Evolutionary conservation across 768 basidiomycete species (phyloP).

Genomic region (Podaxis sp.): DNA sequence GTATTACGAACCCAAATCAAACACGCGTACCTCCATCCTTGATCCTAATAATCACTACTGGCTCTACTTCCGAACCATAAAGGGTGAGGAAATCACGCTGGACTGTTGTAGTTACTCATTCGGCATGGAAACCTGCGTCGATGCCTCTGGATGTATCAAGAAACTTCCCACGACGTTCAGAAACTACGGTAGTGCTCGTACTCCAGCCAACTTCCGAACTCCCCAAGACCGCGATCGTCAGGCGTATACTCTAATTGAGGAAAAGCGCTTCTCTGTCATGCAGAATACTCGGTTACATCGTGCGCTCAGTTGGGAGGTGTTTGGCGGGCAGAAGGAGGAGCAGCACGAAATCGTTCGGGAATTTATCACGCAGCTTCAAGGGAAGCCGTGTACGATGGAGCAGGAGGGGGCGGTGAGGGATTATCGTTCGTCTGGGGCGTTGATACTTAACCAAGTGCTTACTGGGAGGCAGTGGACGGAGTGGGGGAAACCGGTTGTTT

Average conservation of each 20-base stretch:
- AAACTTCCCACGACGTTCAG: not conserved
- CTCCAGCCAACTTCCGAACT: not conserved
- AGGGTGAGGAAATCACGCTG: slow-evolving; percentile 35
- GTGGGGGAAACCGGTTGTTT: not conserved
- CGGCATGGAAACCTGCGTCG: slow-evolving; percentile 3
- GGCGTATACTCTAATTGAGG: not conserved
- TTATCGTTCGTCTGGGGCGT: not conserved
- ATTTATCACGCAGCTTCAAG: not conserved
- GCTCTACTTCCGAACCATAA: slow-evolving; percentile 42
- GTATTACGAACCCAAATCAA: slow-evolving; percentile 19
- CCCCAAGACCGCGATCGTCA: not conserved
- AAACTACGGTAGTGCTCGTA: slow-evolving; percentile 1
- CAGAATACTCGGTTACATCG: not conserved
- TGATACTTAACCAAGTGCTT: not conserved
- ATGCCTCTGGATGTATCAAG: not conserved
- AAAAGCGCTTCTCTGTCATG: not conserved
- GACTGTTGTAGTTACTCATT: slow-evolving; percentile 22
- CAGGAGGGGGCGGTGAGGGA: not conserved
- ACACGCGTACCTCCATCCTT: slow-evolving; percentile 27
- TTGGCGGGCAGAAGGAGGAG: not conserved
- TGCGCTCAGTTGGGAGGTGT: not conserved
- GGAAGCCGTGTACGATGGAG: not conserved
- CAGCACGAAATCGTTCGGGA: not conserved
- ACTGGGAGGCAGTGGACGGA: not conserved
- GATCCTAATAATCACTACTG: slow-evolving; percentile 44